A percentile compares a stretch with the other conserved stretches of the same genome.
Evolutionary conservation across 208 protist genomes (phyloP).

Genomic region (Leishmania braziliensis): DNA sequence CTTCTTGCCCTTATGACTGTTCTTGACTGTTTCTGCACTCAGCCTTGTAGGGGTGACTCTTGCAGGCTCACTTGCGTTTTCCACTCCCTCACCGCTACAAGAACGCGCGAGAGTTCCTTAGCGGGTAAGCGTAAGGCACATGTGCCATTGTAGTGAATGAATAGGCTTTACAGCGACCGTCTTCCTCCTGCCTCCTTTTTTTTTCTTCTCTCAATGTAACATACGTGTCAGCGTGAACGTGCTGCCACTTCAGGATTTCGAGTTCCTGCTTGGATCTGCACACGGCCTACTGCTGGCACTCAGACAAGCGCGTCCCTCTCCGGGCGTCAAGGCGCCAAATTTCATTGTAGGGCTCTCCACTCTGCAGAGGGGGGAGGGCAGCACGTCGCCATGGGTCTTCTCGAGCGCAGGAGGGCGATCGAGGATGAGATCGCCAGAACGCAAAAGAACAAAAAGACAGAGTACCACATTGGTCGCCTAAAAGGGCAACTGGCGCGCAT

Average conservation of each 20-base stretch:
- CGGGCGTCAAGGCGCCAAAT: neutral
- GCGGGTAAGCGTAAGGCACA: neutral
- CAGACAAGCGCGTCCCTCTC: neutral
- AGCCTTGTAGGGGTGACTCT: too few relatives aligned
- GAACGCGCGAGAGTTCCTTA: neutral
- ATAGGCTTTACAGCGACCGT: conserved; percentile 1
- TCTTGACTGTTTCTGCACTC: neutral
- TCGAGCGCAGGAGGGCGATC: conserved; percentile 98
- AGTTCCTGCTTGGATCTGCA: neutral
- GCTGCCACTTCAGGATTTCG: neutral
- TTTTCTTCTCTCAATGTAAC: neutral
- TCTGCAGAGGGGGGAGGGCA: neutral
- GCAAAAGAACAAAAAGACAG: conserved; percentile 99
- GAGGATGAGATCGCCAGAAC: conserved; percentile 97
- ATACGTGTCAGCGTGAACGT: neutral
- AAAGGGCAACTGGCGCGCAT: conserved; percentile 97
- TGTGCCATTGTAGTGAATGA: too few relatives aligned
- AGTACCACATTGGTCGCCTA: conserved; percentile 96
- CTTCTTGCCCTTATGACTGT: neutral
- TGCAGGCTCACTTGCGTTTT: neutral
- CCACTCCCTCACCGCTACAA: neutral
- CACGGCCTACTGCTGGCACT: neutral
- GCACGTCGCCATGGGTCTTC: conserved; percentile 90
- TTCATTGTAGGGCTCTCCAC: neutral
- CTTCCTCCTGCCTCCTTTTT: neutral